Evolutionary conservation across 257 asterid species (phyloP), one percentile per base, ranked within the genome.

Genomic region (Solanum boliviense): DNA sequence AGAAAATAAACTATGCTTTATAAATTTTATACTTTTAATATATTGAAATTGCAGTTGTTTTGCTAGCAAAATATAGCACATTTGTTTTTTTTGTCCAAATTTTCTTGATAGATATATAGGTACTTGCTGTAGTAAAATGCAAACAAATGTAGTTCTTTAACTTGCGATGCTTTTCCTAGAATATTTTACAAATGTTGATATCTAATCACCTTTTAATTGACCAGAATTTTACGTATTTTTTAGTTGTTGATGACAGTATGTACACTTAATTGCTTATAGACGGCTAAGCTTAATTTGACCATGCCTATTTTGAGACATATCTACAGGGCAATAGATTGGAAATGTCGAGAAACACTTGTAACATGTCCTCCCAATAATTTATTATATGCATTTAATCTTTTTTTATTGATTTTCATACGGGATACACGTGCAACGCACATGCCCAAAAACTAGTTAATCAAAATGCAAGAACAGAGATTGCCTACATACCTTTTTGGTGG

Each of bases 401-500:
- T 13, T 46, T 46, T 46, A 46, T 46, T 46, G 56, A 46, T 46
- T 46, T 46, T 46, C 20, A 46, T 46, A 46, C 56, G 3, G 6
- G 56, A 46, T 13, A 13, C 56, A 46, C 20, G 56, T 46, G 52
- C 52, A 44, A 44, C 18, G 20, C 18, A 46, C 2, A 6, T 46
- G 56, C 56, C 56, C 20, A 46, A 46, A 46, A 18, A 46, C 56
- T 13, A 46, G 56, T 73, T 89, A 78, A 86, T 60, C 48, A 34
- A 52, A 88, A 78, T 65, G 36, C 32, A 62, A 68, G 18, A 58
- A 73, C 32, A 29, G 56, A 58, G 27, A 78, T 9, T 62, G 18
- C 16, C 9, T 38, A 18, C 81, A 85, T 90, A 91, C 99, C 99
- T 87, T 88, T 92, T 74, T 74, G 92, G 93, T 83, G 93, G 93